These are phyloP conservation scores for Peterozyma toletana DNA, from an alignment of 805 yeast genomes.

Conservation along the genomic window DNA sequence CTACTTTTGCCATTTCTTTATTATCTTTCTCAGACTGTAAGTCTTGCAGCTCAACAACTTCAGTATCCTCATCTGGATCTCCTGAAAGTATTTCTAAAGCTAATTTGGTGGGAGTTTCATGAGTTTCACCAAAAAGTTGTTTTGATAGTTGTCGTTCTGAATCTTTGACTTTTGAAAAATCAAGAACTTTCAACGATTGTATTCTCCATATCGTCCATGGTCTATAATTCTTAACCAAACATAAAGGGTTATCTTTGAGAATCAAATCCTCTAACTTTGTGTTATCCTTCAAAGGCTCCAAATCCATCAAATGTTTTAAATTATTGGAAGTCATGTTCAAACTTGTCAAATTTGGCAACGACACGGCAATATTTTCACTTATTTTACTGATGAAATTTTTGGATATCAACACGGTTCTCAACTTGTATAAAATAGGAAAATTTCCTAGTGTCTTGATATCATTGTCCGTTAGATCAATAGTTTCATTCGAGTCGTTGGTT, in stretches of 20 bases:
- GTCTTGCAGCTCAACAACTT: conserved; percentile 3
- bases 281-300: conserved; percentile 32
- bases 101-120: conserved; percentile 19
- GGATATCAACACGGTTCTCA: conserved; percentile 51
- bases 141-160: conserved; percentile 41
- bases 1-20: conserved; percentile 9
- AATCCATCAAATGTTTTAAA: conserved; percentile 27
- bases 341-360: conserved; percentile 40
- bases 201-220: conserved; percentile 48
- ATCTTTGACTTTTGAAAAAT: conserved; percentile 55
- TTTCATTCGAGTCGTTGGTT: conserved; percentile 36
- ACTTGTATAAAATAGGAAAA: conserved; percentile 35
- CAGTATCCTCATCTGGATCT: conserved; percentile 6
- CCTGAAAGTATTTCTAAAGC: conserved; percentile 21
- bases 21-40: conserved; percentile 13
- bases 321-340: conserved; percentile 47
- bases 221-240: conserved; percentile 47
- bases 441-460: conserved; percentile 48
- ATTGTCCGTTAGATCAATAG: conserved; percentile 73
- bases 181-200: conserved; percentile 60
- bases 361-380: conserved; percentile 24
- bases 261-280: conserved; percentile 38
- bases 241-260: conserved; percentile 53
- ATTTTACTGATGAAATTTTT: conserved; percentile 49
- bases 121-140: conserved; percentile 31